Evolutionary conservation across 768 basidiomycete species (phyloP), one percentile per base, ranked within the genome.

Genomic region (Amanita subjunquillea): DNA sequence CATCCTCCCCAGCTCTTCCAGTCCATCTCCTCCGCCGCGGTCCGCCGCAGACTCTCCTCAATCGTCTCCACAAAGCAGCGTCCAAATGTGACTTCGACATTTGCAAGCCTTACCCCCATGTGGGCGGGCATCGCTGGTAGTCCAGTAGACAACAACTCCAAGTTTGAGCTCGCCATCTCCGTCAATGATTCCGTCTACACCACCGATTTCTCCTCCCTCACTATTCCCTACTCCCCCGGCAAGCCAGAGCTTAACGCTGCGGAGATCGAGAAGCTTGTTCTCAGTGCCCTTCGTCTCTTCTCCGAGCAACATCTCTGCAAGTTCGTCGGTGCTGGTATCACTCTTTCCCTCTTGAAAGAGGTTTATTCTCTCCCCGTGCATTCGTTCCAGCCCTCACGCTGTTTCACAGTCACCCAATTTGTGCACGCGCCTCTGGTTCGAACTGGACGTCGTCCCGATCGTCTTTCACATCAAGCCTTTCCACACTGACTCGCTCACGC

Each of bases 161-260:
- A 76, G 52, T 81, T 76, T 54, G 86, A 90, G 67, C 69, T 91
- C 62, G 83, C 87, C 38, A 73, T 90, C 62, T 86, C 87, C 53
- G 73, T 91, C 45, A 88, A 91, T 62, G 89, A 91, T 64, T 87
- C 85, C 13, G 86, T 90, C 63, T 91, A 91, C 65, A 82, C 75
- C 67, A 87, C 87, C 56, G 88, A 91, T 65, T 91, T 81, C 59
- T 68, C 82, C 17, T 85, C 87, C 20, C 57, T 71, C 56, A 58
- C 69, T 45, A 63, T 91, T 56, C 67, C 79, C 0, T 85, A 78
- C 67, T 67, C 68, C 53, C 50, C 75, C 3, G 70, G 73, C 53
- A 71, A 77, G 47, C 71, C 78, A 8, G 72, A 78, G 13, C 75
- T 76, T 56, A 85, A 76, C 61, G 74, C 77, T 10, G 66, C 76